Conservation (phyloP, 2,329 filamentous ascomycete genomes). For the Trichoderma atrobrunneum region DNA sequence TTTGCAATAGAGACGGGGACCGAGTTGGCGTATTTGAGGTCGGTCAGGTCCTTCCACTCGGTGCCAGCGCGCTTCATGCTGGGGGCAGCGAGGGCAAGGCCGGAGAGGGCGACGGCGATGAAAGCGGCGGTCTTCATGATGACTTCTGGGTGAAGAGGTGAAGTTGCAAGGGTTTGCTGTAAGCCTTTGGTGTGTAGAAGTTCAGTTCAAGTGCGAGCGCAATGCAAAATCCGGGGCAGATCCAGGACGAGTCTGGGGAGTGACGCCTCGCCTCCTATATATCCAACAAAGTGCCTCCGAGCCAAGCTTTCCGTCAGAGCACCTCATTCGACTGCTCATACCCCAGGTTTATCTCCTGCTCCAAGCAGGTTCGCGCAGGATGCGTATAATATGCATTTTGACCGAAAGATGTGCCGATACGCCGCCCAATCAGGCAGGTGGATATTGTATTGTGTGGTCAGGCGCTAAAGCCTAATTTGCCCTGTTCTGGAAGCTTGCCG, state of each 20-base stretch:
- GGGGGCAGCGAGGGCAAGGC: constrained; percentile 18
- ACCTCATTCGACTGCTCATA: constrained; percentile 13
- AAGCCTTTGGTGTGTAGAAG: background rate
- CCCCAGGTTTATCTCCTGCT: constrained; percentile 19
- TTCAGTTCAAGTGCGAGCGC: background rate
- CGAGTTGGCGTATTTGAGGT: constrained; percentile 18
- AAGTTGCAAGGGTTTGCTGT: background rate
- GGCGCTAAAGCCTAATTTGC: constrained; percentile 3
- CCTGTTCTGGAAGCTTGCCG: constrained; percentile 1
- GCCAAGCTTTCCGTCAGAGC: background rate
- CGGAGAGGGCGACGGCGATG: constrained; percentile 16
- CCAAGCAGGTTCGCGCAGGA: constrained; percentile 16
- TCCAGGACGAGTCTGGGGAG: background rate
- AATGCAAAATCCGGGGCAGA: constrained; percentile 11
- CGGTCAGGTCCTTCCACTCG: constrained; percentile 1
- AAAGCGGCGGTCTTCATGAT: constrained; percentile 18
- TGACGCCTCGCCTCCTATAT: constrained; percentile 7
- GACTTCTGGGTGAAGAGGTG: background rate
- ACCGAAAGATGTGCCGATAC: constrained; percentile 18
- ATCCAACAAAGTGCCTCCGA: background rate
- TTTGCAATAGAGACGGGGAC: background rate
- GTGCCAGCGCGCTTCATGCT: background rate
- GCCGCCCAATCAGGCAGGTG: constrained; percentile 16
- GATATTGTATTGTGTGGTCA: background rate
- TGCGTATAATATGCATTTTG: constrained; percentile 18